These are phyloP conservation scores for Ambrosia trifida DNA, from an alignment of 129 eudicot genomes.

Conservation along the genomic window DNA sequence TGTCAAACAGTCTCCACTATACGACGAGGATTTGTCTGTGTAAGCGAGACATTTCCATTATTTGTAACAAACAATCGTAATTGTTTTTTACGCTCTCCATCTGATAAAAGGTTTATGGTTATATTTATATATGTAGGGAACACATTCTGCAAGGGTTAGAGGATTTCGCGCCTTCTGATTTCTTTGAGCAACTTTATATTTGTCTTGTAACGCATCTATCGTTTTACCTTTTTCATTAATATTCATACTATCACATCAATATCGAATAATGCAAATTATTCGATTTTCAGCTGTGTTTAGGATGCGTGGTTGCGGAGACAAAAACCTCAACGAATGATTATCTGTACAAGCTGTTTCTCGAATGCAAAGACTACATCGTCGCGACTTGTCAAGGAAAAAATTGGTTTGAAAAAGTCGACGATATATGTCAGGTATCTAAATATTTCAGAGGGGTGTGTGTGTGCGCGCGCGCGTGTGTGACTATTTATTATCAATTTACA, in stretches of 20 bases:
- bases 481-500: no score
- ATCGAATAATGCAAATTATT: conserved; percentile 3
- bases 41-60: conserved; percentile 41
- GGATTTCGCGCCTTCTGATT: conserved; percentile 69
- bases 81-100: not conserved
- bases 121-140: conserved; percentile 55
- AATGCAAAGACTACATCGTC: conserved; percentile 83
- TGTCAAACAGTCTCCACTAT: conserved; percentile 84
- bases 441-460: not conserved
- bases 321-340: conserved; percentile 51
- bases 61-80: not conserved
- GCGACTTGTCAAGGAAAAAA: conserved; percentile 60
- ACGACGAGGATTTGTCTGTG: conserved; percentile 97
- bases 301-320: conserved; percentile 69
- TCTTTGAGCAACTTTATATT: conserved; percentile 77
- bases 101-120: conserved; percentile 17
- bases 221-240: not conserved
- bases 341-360: conserved; percentile 64
- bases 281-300: conserved; percentile 67
- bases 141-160: conserved; percentile 68
- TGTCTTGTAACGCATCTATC: conserved; percentile 60
- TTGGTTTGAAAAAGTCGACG: conserved; percentile 86
- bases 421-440: conserved; percentile 81
- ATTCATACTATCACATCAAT: not conserved
- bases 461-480: not conserved